Base-by-base conservation (phyloP, 2,329 filamentous ascomycete genomes). In the Cordyceps tenuipes region DNA sequence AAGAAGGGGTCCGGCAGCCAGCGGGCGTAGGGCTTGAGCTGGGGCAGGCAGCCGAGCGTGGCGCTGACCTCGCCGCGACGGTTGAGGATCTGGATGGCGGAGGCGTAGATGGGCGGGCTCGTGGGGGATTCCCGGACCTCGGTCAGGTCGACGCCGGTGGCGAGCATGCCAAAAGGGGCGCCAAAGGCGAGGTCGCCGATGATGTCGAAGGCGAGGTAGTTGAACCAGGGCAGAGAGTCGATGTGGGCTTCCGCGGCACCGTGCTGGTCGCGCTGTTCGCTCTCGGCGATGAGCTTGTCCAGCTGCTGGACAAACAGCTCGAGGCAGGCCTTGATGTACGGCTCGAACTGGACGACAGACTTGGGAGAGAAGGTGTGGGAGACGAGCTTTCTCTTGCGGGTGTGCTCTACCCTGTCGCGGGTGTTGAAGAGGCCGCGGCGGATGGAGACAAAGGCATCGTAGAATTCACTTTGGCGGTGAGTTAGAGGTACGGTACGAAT, bases 371-470 rank as follows among this genome's bases (percentile, higher is more conserved):
- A 96, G 36, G 90, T 94, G 72, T 96, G 90, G 1, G 89, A 86
- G 52, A 96, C 84, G 2, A 90, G 87, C 81, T 96, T 96, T 68
- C 91, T 84, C 81, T 96, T 97, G 64, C 91, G 85, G 0, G 87
- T 87, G 72, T 97, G 91, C 68, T 96, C 90, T 0, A 79, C 78
- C 53, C 92, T 83, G 74, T 92, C 85, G 36, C 92, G 82, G 0
- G 91, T 96, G 73, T 95, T 96, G 83, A 96, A 97, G 13, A 97
- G 79, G 21, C 91, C 91, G 13, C 90, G 84, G 55, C 82, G 83
- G 68, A 96, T 95, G 13, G 89, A 92, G 59, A 96, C 91, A 67
- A 96, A 96, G 54, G 90, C 89, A 68, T 96, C 90, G 67, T 96
- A 96, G 75, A 92, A 96, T 2, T 93, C 86, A 47, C 88, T 91